Base-by-base conservation (phyloP, 2,329 filamentous ascomycete species). In the Piedraia hortae region DNA sequence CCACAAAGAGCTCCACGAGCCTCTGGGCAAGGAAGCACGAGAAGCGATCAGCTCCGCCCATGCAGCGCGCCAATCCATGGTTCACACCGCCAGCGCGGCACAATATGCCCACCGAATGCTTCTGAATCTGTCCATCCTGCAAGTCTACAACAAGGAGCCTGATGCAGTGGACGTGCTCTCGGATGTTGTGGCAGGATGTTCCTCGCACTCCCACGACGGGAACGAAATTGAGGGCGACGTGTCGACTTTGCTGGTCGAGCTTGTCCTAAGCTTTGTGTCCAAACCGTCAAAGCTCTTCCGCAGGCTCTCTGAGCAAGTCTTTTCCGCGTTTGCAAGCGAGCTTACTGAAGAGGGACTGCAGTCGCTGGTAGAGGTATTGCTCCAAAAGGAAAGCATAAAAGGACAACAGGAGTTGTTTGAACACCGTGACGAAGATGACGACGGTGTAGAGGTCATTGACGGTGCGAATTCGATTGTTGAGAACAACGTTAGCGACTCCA, bases 371-470 rank as follows among this genome's bases (percentile, higher is more conserved):
- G 62, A 74, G 30, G 67, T 88, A 3, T 52, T 97, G 8, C 55
- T 62, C 23, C 69, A 72, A 1, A 69, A 72, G 26, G 85, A 93
- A 44, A 88, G 62, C 35, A 52, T 71, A 16, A 65, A 69, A 34
- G 85, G 85, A 0, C 77, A 90, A 35, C 65, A 77, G 37, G 69
- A 80, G 31, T 55, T 97, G 10, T 97, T 93, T 45, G 63, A 72
- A 26, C 64, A 62, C 26, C 48, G 51, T 11, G 39, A 32, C 9
- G 29, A 30, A 6, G 29, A 34, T 3, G 31, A 29, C 4, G 30
- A 18, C 6, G 35, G 34, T 3, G 32, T 31, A n/a, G 25, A 28
- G 6, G 28, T 30, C 5, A 28, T 26, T 10, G 31, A 27, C 3
- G 30, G 26, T 3, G 21, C 15, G 12, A 14, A 7, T 10, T 13